Conservation (phyloP, 305 asterid species). For the Solanum hybrid region DNA sequence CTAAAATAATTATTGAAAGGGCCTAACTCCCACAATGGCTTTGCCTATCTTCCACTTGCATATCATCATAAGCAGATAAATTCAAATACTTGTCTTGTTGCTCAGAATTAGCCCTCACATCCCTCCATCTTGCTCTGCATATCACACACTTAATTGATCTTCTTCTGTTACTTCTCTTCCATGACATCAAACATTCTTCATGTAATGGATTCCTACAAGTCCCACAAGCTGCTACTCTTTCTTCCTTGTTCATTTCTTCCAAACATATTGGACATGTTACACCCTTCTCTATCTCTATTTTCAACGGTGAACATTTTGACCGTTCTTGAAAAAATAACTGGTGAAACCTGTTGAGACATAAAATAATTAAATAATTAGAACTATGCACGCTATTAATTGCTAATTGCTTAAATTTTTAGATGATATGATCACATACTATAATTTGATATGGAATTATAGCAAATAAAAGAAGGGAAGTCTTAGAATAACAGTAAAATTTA, state of each 20-base stretch:
- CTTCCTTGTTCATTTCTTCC: conserved; percentile 65
- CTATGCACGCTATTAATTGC: neutral
- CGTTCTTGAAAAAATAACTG: conserved; percentile 27
- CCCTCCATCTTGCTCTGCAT: conserved; percentile 86
- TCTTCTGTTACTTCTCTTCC: conserved; percentile 76
- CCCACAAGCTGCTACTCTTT: conserved; percentile 55
- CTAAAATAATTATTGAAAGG: neutral
- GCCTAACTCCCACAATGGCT: conserved; percentile 1
- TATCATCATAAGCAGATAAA: conserved; percentile 46
- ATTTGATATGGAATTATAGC: neutral
- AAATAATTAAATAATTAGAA: neutral
- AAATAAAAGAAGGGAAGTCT: neutral
- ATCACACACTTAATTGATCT: conserved; percentile 67
- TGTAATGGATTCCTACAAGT: conserved; percentile 69
- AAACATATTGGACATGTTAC: conserved; percentile 77
- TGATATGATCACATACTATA: neutral
- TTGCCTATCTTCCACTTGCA: conserved; percentile 28
- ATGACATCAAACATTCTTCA: conserved; percentile 68
- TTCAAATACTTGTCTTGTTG: conserved; percentile 63
- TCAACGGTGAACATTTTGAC: neutral
- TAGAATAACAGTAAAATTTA: neutral
- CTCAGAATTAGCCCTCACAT: conserved; percentile 12
- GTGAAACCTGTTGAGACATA: conserved; percentile 25
- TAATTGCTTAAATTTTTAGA: neutral
- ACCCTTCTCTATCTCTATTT: conserved; percentile 33